A percentile compares a stretch with the other conserved stretches of the same genome.
These are phyloP conservation scores for Penicillium simplicissimum DNA, from an alignment of 495 filamentous ascomycete genomes.

Conservation along the genomic window DNA sequence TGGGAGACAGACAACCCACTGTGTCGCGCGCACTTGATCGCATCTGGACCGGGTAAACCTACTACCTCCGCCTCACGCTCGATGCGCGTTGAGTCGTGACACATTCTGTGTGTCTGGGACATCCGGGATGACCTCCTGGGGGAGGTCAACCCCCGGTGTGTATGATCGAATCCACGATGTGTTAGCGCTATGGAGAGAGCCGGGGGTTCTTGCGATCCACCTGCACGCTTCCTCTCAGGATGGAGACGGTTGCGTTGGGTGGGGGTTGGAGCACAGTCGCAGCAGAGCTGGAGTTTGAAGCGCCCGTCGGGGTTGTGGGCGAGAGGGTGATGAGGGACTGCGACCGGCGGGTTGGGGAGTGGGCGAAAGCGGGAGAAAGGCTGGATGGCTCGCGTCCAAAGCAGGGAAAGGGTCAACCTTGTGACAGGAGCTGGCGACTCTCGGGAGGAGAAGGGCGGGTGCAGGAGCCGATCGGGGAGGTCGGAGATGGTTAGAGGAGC, in stretches of 20 bases:
- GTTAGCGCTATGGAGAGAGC: slow-evolving; percentile 22
- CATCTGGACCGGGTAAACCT: slow-evolving; percentile 13
- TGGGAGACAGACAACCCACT: slow-evolving; percentile 12
- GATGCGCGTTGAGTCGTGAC: slow-evolving; percentile 30
- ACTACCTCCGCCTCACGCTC: background rate
- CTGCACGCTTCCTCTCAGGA: slow-evolving; percentile 2
- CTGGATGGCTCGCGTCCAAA: background rate
- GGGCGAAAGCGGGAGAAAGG: background rate
- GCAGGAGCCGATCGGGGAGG: background rate
- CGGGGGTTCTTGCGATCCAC: slow-evolving; percentile 14
- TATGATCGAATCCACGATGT: slow-evolving; percentile 47
- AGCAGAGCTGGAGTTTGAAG: slow-evolving; percentile 2
- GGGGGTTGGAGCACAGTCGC: background rate
- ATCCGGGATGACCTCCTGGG: slow-evolving; percentile 49
- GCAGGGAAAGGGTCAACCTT: background rate
- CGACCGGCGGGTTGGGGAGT: background rate
- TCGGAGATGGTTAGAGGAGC: background rate
- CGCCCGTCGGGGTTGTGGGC: background rate
- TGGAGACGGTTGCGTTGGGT: background rate
- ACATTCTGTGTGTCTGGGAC: slow-evolving; percentile 37
- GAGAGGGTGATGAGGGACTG: background rate
- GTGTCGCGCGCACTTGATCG: slow-evolving; percentile 11
- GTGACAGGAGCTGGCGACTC: background rate
- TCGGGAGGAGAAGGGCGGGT: background rate
- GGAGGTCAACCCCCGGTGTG: slow-evolving; percentile 48